Percentiles rank a stretch among this genome's conserved stretches.
phyloP scores from a whole-genome alignment of 2,329 filamentous ascomycete genomes.

The Epichloe sp. region DNA sequence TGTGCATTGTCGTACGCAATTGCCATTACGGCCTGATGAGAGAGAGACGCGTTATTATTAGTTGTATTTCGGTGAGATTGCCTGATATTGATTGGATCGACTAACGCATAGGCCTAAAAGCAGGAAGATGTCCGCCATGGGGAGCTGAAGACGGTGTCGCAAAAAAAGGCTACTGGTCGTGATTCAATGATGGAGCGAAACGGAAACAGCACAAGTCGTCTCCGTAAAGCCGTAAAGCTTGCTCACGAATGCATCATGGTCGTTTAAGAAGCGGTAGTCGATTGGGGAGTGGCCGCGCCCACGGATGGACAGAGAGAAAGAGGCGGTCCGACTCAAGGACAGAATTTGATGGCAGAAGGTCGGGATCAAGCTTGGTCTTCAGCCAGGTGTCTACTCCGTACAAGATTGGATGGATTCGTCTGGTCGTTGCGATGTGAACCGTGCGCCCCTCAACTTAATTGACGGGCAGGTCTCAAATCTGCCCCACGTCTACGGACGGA shows the following conservation, averaged over 20 bases:
- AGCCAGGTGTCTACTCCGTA: background rate
- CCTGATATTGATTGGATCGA: constrained; percentile 11
- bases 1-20: constrained; percentile 29
- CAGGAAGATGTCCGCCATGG: constrained; percentile 27
- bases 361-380: background rate
- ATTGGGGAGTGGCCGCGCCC: background rate
- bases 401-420: too few relatives aligned
- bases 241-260: constrained; percentile 3
- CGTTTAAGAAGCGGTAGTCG: background rate
- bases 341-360: background rate
- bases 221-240: background rate
- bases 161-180: background rate
- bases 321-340: background rate
- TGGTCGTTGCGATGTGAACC: too few relatives aligned
- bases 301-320: background rate
- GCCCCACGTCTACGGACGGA: too few relatives aligned
- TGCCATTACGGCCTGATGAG: constrained; percentile 40
- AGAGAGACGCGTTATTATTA: background rate
- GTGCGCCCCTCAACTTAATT: too few relatives aligned
- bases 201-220: background rate
- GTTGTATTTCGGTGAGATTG: background rate
- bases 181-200: background rate
- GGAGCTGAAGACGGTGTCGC: constrained; percentile 3
- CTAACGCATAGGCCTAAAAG: constrained; percentile 29
- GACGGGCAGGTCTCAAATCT: too few relatives aligned